Percentiles rank a stretch among this genome's conserved stretches.
Evolutionary conservation across 257 asterid species (phyloP).

Genomic region (Nicotiana obtusifolia): DNA sequence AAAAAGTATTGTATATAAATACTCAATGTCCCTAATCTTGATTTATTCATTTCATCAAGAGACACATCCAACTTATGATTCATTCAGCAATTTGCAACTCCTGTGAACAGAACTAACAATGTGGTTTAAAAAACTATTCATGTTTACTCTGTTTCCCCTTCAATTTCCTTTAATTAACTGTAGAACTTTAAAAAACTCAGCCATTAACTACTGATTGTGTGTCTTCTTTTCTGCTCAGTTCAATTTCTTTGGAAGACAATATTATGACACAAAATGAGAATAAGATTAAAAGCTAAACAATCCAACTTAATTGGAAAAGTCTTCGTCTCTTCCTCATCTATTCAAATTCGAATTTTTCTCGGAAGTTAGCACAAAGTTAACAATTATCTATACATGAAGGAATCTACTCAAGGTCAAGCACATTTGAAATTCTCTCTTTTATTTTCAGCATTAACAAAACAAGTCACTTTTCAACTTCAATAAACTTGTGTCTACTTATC

Average conservation of each 20-base stretch:
- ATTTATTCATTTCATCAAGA: conserved; percentile 5
- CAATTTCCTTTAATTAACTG: background rate
- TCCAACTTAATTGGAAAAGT: background rate
- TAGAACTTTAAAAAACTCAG: background rate
- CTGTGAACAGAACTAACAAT: background rate
- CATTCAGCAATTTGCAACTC: background rate
- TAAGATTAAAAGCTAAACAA: background rate
- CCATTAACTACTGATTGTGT: background rate
- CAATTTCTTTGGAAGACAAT: background rate
- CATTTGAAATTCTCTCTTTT: background rate
- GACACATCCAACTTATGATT: background rate
- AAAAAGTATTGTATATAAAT: conserved; percentile 27
- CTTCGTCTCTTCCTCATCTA: background rate
- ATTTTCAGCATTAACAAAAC: background rate
- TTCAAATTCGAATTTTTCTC: background rate
- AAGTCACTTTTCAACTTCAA: background rate
- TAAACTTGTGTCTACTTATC: background rate
- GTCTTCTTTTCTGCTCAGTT: background rate
- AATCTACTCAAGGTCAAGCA: background rate
- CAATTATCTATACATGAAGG: background rate
- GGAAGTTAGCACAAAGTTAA: background rate
- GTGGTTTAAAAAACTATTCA: background rate
- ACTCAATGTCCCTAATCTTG: conserved; percentile 9
- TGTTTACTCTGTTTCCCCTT: background rate
- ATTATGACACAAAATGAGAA: background rate